These are phyloP conservation scores for Boletus sp. DNA, from an alignment of 1,284 basidiomycete species.

Conservation along the genomic window DNA sequence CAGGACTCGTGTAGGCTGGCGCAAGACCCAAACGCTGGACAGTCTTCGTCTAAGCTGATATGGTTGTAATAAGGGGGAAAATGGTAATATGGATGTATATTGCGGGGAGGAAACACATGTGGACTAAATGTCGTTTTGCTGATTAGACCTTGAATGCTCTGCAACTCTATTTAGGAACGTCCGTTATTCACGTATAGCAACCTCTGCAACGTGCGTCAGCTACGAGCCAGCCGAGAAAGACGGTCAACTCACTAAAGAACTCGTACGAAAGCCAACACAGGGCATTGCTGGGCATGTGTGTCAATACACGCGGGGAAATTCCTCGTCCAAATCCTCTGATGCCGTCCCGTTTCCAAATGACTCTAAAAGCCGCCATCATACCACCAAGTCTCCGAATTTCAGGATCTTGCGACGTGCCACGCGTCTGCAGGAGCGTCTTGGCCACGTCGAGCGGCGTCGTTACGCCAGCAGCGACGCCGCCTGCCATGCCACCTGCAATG, in stretches of 20 bases:
- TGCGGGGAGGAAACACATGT: conserved; percentile 11
- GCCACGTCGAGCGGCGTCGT: conserved; percentile 99
- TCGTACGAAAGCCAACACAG: conserved; percentile 97
- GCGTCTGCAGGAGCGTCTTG: conserved; percentile 94
- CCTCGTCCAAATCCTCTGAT: conserved; percentile 84
- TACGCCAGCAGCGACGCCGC: conserved; percentile 90
- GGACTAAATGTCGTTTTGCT: conserved; percentile 1
- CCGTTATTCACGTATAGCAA: conserved; percentile 52
- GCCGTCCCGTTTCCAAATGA: conserved; percentile 87
- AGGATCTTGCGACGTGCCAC: conserved; percentile 77
- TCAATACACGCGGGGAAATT: conserved; percentile 87
- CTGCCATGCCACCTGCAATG: conserved; percentile 86
- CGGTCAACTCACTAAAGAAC: conserved; percentile 80
- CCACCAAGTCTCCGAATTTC: conserved; percentile 84
- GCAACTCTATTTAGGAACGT: conserved; percentile 14
- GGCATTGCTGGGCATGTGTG: conserved; percentile 96
- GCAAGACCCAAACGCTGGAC: background rate
- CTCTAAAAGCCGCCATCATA: conserved; percentile 84
- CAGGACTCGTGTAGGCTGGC: background rate
- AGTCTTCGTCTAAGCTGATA: conserved; percentile 1
- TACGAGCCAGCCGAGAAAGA: background rate
- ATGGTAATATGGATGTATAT: conserved; percentile 22
- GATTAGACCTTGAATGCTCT: conserved; percentile 6
- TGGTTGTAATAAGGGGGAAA: conserved; percentile 1
- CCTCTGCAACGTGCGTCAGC: conserved; percentile 46